Base-by-base conservation (phyloP, 2,329 filamentous ascomycete species). In the Microsporum audouinii region DNA sequence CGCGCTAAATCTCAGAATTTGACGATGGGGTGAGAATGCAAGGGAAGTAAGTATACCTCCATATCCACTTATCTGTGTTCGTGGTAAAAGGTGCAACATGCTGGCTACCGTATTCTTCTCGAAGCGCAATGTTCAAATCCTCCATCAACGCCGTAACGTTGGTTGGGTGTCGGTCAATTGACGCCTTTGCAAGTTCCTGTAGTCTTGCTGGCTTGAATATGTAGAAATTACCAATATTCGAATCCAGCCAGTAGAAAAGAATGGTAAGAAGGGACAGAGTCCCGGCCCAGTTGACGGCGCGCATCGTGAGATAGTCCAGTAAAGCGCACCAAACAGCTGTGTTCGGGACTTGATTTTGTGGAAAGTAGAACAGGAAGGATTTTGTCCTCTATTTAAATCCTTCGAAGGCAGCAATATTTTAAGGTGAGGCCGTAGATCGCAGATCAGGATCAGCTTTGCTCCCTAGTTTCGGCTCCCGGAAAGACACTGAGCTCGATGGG, bases 21-120 rank as follows among this genome's bases (percentile, higher is more conserved):
- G 14, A 39, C 8, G 17, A 3, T 61, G 41, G 33, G n/a, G 29
- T 53, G 43, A 17, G 38, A 39, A 58, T 34, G 23, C 7, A 36
- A 23, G 12, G 57, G 34, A n/a, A 38, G 12, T 5, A 17, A 23
- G n/a, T 53, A 59, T 61, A 65, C 57, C 60, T 94, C 68, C 92
- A 91, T 60, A 92, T 78, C 88, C 88, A 94, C 72, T 91, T 85
- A 74, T 89, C 83, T 69, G 72, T 87, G 77, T 63, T 51, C 4
- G 33, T 53, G n/a, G 57, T 59, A 33, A 63, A 62, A 3, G 60
- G 57, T 12, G 47, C 14, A 34, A 63, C 38, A 58, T 63, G 62
- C 41, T 63, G 41, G 12, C 58, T 51, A 23, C 62, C 62, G 56
- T 63, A 63, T 53, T 63, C 60, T 36, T 57, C 33, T 12, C 51